Percentiles rank a stretch among this genome's conserved stretches.
Conservation (phyloP, 441 rosid genomes). For the Croton setiger region DNA sequence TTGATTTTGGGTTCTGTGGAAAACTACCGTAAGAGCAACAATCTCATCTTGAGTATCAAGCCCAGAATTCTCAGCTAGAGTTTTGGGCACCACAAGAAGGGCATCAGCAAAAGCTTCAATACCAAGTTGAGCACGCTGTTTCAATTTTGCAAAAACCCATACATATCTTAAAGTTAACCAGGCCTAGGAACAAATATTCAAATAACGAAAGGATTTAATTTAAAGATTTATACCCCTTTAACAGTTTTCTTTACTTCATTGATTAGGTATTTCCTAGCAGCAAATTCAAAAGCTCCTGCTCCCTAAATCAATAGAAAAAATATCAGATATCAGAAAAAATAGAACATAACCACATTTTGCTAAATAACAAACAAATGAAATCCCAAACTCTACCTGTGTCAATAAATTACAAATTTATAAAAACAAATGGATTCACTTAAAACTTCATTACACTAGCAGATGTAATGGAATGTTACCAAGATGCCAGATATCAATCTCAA, state of each 20-base stretch:
- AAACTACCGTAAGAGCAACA: constrained; percentile 67
- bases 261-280: constrained; percentile 80
- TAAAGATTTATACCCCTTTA: constrained; percentile 61
- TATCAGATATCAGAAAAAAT: constrained; percentile 9
- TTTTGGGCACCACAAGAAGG: constrained; percentile 86
- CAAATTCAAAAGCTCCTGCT: constrained; percentile 97
- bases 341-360: not conserved
- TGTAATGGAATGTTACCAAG: not conserved
- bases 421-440: not conserved
- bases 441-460: not conserved
- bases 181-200: not conserved
- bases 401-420: not conserved
- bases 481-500: not conserved
- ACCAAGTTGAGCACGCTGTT: constrained; percentile 95
- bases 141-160: constrained; percentile 22
- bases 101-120: constrained; percentile 95
- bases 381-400: not conserved
- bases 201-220: not conserved
- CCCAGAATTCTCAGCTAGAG: constrained; percentile 93
- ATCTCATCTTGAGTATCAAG: constrained; percentile 94
- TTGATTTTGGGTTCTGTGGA: not conserved
- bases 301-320: constrained; percentile 45
- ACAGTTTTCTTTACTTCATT: constrained; percentile 88
- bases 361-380: not conserved
- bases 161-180: too few relatives aligned